A percentile compares a stretch with the other conserved stretches of the same genome.
Conservation (phyloP, 2,329 filamentous ascomycete species). For the Nemania bipapillata region DNA sequence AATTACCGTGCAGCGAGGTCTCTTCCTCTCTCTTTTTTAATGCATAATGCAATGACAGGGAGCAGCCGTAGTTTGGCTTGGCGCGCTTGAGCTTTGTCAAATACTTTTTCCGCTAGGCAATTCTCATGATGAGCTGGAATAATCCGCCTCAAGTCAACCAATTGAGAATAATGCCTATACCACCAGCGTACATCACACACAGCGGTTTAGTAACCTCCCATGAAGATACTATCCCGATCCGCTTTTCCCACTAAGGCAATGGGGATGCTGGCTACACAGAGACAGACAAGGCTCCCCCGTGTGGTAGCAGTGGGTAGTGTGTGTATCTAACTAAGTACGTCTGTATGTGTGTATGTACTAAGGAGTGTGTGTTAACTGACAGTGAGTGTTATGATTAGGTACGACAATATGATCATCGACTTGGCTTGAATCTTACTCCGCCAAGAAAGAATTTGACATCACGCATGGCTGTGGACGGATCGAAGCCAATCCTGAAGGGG, state of each 20-base stretch:
- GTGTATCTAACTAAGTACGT: not conserved
- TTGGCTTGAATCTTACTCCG: not conserved
- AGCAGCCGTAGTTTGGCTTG: not conserved
- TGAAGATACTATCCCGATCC: not conserved
- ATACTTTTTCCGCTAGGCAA: not conserved
- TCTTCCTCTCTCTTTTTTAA: no score
- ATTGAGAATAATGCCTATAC: not conserved
- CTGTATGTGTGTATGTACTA: no score
- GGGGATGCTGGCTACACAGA: not conserved
- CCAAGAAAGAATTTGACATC: slow-evolving; percentile 6
- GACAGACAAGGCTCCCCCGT: not conserved
- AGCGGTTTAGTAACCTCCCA: not conserved
- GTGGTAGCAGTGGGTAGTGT: not conserved
- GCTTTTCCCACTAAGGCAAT: not conserved
- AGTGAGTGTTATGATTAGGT: not conserved
- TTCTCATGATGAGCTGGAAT: not conserved
- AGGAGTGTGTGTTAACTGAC: no score
- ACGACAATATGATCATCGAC: not conserved
- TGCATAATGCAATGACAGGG: slow-evolving; percentile 5
- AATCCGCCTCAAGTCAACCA: not conserved
- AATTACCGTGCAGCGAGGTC: not conserved
- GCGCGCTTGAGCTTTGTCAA: slow-evolving; percentile 1
- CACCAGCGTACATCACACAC: not conserved
- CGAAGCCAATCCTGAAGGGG: not conserved
- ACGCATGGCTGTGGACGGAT: not conserved